Conservation (phyloP, 257 asterid genomes). For the Nicotiana attenuata region DNA sequence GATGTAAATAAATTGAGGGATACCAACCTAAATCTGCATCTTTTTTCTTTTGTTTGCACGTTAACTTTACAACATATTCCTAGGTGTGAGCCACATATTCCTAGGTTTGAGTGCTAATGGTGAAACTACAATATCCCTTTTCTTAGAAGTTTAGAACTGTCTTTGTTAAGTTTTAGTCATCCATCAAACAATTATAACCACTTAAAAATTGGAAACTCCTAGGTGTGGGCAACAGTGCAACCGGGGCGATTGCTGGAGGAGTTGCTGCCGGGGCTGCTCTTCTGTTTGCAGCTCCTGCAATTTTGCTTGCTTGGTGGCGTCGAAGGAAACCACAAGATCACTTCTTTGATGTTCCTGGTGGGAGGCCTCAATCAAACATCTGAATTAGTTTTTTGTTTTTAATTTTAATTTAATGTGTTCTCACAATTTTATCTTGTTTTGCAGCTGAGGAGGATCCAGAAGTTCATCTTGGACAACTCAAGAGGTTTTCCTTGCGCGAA, state of each 20-base stretch:
- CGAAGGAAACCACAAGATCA: constrained; percentile 74
- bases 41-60: neutral
- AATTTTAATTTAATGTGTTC: neutral
- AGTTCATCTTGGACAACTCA: constrained; percentile 91
- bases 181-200: neutral
- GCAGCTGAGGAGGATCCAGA: constrained; percentile 96
- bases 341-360: constrained; percentile 94
- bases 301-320: constrained; percentile 68
- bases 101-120: neutral
- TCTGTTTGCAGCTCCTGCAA: constrained; percentile 78
- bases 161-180: neutral
- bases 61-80: no score
- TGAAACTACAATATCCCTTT: neutral
- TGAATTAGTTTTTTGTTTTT: neutral
- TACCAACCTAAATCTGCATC: neutral
- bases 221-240: constrained; percentile 67
- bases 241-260: constrained; percentile 89
- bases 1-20: neutral
- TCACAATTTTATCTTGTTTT: constrained; percentile 11
- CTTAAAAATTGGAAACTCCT: neutral
- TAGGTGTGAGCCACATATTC: neutral
- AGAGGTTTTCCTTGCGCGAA: constrained; percentile 76
- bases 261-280: constrained; percentile 92
- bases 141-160: neutral
- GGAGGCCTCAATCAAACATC: constrained; percentile 23